Base-by-base conservation (phyloP, 805 yeast genomes). In the Candida sanyiensis region DNA sequence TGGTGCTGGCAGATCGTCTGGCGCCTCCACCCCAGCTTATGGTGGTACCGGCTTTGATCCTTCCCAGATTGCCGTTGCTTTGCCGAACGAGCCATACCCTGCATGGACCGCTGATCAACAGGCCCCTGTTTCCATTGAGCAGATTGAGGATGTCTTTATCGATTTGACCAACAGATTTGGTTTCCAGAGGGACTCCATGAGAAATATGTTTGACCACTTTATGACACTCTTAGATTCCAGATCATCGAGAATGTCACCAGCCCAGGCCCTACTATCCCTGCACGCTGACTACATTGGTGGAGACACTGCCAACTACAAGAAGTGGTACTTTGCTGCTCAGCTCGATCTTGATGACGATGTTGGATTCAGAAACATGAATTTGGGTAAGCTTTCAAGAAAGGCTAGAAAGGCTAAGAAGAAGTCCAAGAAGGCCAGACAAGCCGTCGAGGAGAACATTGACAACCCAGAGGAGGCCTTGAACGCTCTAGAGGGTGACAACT, bases 31-130 rank as follows among this genome's bases (percentile, higher is more conserved):
- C 29, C 97, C 98, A 16, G 77, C 86, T 50, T 84, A 84, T 58
- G 94, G 93, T 28, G 77, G 78, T 40, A 73, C 71, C 44, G 64
- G 61, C 6, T 67, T 75, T 54, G 82, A 78, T 53, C 82, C 83
- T 24, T 67, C 78, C 7, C 64, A 79, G 56, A 61, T 77, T 58
- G 66, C 84, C 56, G 66, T 80, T 71, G 81, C 86, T 60, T 52
- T 82, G 66, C 72, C 95, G 52, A 77, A 88, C 32, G 93, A 93
- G 62, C 99, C 98, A 24, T 93, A 90, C 62, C 98, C 99, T 31
- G 97, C 98, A 37, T 93, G 98, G 98, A 85, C 96, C 19, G 95
- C 95, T 33, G 97, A 93, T 63, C 89, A 83, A 41, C 90, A 83
- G 61, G 87, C 90, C 19, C 94, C 94, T 10, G 81, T 83, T 42